Evolutionary conservation across 2,329 filamentous ascomycete species (phyloP).

Genomic region (Plenodomus biglobosus): DNA sequence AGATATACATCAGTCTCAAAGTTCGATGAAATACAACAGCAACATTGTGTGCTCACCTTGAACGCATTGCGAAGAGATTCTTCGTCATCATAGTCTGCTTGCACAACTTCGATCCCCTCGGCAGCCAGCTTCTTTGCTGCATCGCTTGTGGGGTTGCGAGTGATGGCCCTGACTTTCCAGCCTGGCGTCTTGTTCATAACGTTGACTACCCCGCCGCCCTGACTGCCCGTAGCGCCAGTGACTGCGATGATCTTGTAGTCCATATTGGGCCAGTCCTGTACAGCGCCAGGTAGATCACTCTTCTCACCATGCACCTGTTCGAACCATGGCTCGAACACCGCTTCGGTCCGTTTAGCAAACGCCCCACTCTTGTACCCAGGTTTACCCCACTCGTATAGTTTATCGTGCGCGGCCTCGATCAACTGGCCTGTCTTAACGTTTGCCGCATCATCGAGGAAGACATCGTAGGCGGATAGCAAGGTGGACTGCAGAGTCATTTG

Average conservation of each 20-base stretch:
- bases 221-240: constrained; percentile 32
- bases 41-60: constrained; percentile 7
- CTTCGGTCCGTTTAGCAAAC: constrained; percentile 46
- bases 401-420: constrained; percentile 49
- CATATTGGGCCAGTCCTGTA: constrained; percentile 26
- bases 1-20: background rate
- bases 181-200: constrained; percentile 25
- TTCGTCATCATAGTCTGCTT: constrained; percentile 25
- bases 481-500: constrained; percentile 46
- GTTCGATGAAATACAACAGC: no score
- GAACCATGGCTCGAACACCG: constrained; percentile 54
- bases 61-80: constrained; percentile 21
- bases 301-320: constrained; percentile 48
- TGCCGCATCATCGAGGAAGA: constrained; percentile 47
- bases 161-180: constrained; percentile 29
- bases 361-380: constrained; percentile 47
- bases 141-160: constrained; percentile 20
- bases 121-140: constrained; percentile 23
- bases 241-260: constrained; percentile 27
- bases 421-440: constrained; percentile 46
- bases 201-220: constrained; percentile 31
- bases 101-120: constrained; percentile 24
- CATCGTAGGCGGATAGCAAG: constrained; percentile 49
- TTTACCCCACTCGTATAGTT: constrained; percentile 39
- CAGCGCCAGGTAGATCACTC: constrained; percentile 46